These are phyloP conservation scores for Lentinula guzmanii DNA, from an alignment of 768 basidiomycete genomes.

Conservation along the genomic window DNA sequence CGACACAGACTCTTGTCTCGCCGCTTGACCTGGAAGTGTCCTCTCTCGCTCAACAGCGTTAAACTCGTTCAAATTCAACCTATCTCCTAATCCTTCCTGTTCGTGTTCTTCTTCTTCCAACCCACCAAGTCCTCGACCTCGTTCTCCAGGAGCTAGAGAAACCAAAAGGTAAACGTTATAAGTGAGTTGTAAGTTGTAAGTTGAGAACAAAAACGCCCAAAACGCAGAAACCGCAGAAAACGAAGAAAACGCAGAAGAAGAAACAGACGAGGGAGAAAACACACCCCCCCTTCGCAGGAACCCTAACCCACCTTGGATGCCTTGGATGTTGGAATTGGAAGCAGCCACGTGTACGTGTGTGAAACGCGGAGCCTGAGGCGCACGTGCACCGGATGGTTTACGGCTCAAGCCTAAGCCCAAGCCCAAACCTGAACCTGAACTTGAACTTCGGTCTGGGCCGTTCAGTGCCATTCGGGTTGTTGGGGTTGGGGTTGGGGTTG, in stretches of 20 bases:
- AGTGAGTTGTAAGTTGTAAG: too few relatives aligned
- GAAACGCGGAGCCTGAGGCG: conserved; percentile 14
- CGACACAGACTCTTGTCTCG: not conserved
- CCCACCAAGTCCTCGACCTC: too few relatives aligned
- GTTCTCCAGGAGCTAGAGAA: too few relatives aligned
- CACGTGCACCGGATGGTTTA: conserved; percentile 84
- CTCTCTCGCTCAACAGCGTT: not conserved
- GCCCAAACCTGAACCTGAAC: not conserved
- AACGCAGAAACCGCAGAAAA: too few relatives aligned
- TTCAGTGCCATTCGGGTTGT: not conserved
- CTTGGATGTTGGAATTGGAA: not conserved
- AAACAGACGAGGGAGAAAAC: too few relatives aligned
- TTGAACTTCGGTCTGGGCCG: not conserved
- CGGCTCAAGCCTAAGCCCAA: conserved; percentile 45
- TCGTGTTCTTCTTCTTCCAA: not conserved
- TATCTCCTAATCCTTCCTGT: not conserved
- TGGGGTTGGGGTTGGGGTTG: not conserved
- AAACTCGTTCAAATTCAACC: not conserved
- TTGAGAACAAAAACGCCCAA: too few relatives aligned
- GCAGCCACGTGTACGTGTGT: too few relatives aligned
- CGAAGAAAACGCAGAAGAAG: too few relatives aligned
- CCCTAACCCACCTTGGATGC: too few relatives aligned
- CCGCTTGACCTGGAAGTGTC: not conserved
- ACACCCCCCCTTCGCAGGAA: too few relatives aligned
- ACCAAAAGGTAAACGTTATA: too few relatives aligned